These are phyloP conservation scores for Gryganskiella cystojenkinii DNA, from an alignment of 192 early-diverging fungal species.

Conservation along the genomic window DNA sequence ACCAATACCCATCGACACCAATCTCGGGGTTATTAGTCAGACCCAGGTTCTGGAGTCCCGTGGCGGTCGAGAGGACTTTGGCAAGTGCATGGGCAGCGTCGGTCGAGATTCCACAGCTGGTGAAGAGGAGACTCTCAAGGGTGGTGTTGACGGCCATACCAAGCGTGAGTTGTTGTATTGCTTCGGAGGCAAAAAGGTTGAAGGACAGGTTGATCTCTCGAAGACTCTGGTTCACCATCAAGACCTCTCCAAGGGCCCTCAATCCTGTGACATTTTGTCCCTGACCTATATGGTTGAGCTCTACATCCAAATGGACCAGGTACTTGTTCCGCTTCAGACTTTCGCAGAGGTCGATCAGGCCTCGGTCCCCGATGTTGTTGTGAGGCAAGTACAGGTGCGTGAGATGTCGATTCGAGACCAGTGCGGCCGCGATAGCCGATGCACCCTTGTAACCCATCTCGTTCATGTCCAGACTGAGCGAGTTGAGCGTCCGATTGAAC, in stretches of 20 bases:
- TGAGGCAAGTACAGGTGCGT: slow-evolving; percentile 55
- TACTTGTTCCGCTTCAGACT: slow-evolving; percentile 40
- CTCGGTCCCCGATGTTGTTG: slow-evolving; percentile 53
- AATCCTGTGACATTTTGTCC: slow-evolving; percentile 28
- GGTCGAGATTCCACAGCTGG: slow-evolving; percentile 47
- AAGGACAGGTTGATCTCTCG: slow-evolving; percentile 52
- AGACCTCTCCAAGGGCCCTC: slow-evolving; percentile 32
- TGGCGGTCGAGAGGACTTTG: slow-evolving; percentile 37
- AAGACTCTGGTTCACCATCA: slow-evolving; percentile 38
- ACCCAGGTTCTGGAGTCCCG: slow-evolving; percentile 52
- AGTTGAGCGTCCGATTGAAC: slow-evolving; percentile 40
- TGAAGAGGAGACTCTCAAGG: slow-evolving; percentile 51
- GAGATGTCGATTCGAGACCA: slow-evolving; percentile 43
- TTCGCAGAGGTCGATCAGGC: slow-evolving; percentile 35
- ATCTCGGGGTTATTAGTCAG: slow-evolving; percentile 53
- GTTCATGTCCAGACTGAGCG: slow-evolving; percentile 55
- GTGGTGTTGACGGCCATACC: slow-evolving; percentile 53
- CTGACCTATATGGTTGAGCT: slow-evolving; percentile 53
- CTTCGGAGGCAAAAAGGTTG: slow-evolving; percentile 41
- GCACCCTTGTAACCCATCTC: slow-evolving; percentile 46
- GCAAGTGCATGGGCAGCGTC: slow-evolving; percentile 35
- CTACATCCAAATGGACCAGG: slow-evolving; percentile 44
- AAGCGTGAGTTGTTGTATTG: slow-evolving; percentile 16
- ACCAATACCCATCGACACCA: slow-evolving; percentile 55
- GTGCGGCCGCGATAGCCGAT: slow-evolving; percentile 16